Evolutionary conservation across 2,329 filamentous ascomycete genomes (phyloP).

Genomic region (Hortaea sp.): DNA sequence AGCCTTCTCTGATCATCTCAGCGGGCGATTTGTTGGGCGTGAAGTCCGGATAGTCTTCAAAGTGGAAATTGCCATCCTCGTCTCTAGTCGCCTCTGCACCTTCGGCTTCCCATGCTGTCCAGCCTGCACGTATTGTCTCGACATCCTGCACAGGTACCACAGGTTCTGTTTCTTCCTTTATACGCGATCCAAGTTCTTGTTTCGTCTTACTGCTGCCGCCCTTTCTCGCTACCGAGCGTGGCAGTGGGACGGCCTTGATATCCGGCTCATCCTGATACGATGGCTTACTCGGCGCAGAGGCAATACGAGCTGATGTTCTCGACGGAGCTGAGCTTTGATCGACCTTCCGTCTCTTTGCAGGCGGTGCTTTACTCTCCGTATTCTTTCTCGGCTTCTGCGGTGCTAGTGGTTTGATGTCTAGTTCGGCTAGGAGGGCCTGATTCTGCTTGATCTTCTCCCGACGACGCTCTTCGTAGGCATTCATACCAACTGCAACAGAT

Average conservation of each 20-base stretch:
- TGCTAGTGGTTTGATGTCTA: constrained; percentile 31
- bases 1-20: constrained; percentile 42
- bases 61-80: constrained; percentile 32
- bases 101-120: constrained; percentile 35
- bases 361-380: constrained; percentile 11
- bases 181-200: constrained; percentile 5
- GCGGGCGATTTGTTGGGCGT: constrained; percentile 45
- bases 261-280: constrained; percentile 29
- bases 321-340: constrained; percentile 25
- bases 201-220: constrained; percentile 1
- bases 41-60: constrained; percentile 35
- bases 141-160: constrained; percentile 21
- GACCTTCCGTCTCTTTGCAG: constrained; percentile 34
- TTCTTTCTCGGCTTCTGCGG: constrained; percentile 8
- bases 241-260: constrained; percentile 15
- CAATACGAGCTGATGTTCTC: constrained; percentile 40
- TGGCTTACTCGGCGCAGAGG: constrained; percentile 27
- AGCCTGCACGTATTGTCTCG: constrained; percentile 27
- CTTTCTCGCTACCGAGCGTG: constrained; percentile 13
- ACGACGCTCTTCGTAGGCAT: constrained; percentile 37
- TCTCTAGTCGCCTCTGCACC: constrained; percentile 34
- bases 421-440: constrained; percentile 36
- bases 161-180: constrained; percentile 9
- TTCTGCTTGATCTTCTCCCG: constrained; percentile 42
- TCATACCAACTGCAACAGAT: constrained; percentile 19